phyloP scores from a whole-genome alignment of 2,329 filamentous ascomycete genomes.

The Drechslera avenae region DNA sequence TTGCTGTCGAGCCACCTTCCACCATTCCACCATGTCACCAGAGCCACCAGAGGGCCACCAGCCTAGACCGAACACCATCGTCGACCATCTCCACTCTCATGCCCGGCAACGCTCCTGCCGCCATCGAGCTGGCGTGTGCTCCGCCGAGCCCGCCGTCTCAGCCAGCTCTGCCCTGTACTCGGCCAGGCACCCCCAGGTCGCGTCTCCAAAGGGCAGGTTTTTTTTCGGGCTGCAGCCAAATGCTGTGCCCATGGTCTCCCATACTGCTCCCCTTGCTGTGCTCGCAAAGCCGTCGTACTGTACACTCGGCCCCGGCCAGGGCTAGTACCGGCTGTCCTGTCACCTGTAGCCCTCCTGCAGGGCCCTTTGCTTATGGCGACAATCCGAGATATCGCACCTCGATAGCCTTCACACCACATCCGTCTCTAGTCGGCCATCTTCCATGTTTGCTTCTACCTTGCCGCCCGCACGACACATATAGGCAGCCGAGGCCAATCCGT shows the following conservation, averaged over 20 bases:
- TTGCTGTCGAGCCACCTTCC: slow-evolving; percentile 8
- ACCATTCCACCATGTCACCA: neutral
- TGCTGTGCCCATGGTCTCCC: neutral
- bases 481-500: neutral
- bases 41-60: slow-evolving; percentile 24
- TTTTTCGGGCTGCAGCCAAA: slow-evolving; percentile 2
- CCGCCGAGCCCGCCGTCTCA: slow-evolving; percentile 15
- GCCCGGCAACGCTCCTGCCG: slow-evolving; percentile 29
- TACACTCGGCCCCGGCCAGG: too few species aligned
- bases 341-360: neutral
- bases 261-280: neutral
- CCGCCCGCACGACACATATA: slow-evolving; percentile 15
- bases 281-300: too few species aligned
- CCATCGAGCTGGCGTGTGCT: slow-evolving; percentile 27
- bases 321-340: slow-evolving; percentile 9
- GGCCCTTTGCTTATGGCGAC: slow-evolving; percentile 18
- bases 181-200: slow-evolving; percentile 18
- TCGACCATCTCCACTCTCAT: slow-evolving; percentile 22
- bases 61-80: slow-evolving; percentile 22
- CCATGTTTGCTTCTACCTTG: slow-evolving; percentile 21
- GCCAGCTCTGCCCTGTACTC: slow-evolving; percentile 28
- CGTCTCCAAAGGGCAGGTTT: slow-evolving; percentile 17
- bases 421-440: slow-evolving; percentile 8
- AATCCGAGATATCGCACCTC: slow-evolving; percentile 6
- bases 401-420: slow-evolving; percentile 7